These are phyloP conservation scores for Alternaria panax DNA, from an alignment of 2,329 filamentous ascomycete species.

Conservation along the genomic window DNA sequence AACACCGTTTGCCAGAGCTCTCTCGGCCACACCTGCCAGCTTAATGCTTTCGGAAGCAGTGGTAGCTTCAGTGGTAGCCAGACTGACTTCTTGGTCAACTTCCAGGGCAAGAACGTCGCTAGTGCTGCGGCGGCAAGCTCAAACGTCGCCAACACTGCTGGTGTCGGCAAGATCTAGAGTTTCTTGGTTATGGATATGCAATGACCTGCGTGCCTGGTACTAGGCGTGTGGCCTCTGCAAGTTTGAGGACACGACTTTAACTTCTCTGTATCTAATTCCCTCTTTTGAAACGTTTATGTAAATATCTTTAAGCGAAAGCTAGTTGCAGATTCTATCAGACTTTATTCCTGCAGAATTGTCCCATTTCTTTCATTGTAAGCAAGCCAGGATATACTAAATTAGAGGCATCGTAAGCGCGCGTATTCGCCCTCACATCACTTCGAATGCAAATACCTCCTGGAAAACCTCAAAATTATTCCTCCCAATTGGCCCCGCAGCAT, in stretches of 20 bases:
- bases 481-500: conserved; percentile 21
- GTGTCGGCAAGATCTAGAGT: conserved; percentile 21
- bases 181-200: neutral
- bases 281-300: neutral
- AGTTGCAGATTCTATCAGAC: neutral
- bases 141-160: conserved; percentile 14
- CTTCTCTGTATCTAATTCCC: neutral
- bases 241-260: neutral
- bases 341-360: neutral
- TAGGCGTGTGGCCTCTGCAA: neutral
- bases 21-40: conserved; percentile 14
- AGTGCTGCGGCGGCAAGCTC: conserved; percentile 3
- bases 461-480: conserved; percentile 18
- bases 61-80: conserved; percentile 9
- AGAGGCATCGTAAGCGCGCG: neutral
- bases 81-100: conserved; percentile 12
- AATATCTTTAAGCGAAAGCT: neutral
- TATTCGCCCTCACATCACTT: neutral
- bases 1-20: conserved; percentile 5
- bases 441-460: neutral
- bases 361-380: neutral
- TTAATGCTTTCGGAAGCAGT: conserved; percentile 12
- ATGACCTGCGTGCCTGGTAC: neutral
- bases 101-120: conserved; percentile 13
- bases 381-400: neutral